A percentile compares a stretch with the other conserved stretches of the same genome.
These are phyloP conservation scores for Aspergillus pseudonomiae DNA, from an alignment of 2,329 filamentous ascomycete genomes.

Conservation along the genomic window DNA sequence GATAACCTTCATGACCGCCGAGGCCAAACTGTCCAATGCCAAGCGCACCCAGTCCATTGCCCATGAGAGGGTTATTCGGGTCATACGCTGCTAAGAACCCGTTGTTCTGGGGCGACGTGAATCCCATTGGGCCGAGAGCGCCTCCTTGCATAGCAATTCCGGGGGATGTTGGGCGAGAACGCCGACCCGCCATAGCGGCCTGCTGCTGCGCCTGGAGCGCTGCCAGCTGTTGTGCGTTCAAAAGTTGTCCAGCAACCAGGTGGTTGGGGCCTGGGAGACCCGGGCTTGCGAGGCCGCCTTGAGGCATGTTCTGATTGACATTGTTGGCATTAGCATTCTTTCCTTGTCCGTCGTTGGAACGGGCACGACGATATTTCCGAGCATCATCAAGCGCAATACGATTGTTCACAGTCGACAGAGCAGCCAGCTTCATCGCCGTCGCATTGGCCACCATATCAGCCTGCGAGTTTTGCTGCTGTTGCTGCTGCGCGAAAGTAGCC, in stretches of 20 bases:
- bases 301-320: conserved; percentile 64
- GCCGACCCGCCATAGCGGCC: conserved; percentile 62
- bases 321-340: conserved; percentile 45
- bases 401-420: conserved; percentile 96
- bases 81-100: conserved; percentile 92
- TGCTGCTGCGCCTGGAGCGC: conserved; percentile 72
- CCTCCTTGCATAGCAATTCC: conserved; percentile 76
- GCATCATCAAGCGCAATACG: conserved; percentile 96
- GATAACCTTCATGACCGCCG: conserved; percentile 76
- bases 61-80: conserved; percentile 68
- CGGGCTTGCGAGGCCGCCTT: conserved; percentile 61
- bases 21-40: conserved; percentile 73
- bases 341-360: conserved; percentile 76
- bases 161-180: conserved; percentile 87
- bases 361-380: conserved; percentile 88
- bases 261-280: conserved; percentile 73
- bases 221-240: conserved; percentile 82
- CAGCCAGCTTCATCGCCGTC: conserved; percentile 97
- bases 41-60: conserved; percentile 70
- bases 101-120: conserved; percentile 89
- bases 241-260: conserved; percentile 83
- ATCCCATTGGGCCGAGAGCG: conserved; percentile 66
- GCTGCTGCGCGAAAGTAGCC: conserved; percentile 70
- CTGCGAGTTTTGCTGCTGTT: conserved; percentile 60
- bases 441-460: conserved; percentile 99